phyloP scores from a whole-genome alignment of 306 rosid genomes.

The Ceratonia siliqua region DNA sequence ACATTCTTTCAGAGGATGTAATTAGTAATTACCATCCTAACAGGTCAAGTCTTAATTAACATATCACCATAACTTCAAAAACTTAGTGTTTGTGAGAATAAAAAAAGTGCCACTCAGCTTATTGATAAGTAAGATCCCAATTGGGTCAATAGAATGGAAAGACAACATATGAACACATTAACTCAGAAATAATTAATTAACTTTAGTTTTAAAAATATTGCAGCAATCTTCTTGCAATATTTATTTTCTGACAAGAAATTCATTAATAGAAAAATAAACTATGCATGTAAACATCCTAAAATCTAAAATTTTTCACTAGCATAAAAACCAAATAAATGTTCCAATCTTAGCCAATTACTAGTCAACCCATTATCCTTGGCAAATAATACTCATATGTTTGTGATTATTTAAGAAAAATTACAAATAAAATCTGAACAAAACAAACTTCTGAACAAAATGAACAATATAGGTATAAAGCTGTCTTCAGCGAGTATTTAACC shows the following conservation, averaged over 20 bases:
- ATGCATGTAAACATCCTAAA: background rate
- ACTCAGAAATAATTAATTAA: background rate
- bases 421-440: background rate
- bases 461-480: background rate
- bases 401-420: background rate
- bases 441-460: background rate
- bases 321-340: background rate
- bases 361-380: background rate
- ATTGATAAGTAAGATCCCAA: background rate
- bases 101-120: background rate
- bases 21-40: background rate
- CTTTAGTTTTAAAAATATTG: background rate
- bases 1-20: background rate
- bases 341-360: background rate
- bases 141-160: background rate
- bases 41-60: background rate
- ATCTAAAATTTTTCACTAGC: background rate
- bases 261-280: background rate
- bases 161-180: background rate
- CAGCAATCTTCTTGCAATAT: background rate
- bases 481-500: constrained; percentile 1
- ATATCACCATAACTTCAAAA: background rate
- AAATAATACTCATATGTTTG: background rate
- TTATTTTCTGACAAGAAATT: background rate
- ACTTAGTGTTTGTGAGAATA: background rate